These are phyloP conservation scores for Fagus crenata DNA, from an alignment of 306 rosid genomes.

Conservation along the genomic window DNA sequence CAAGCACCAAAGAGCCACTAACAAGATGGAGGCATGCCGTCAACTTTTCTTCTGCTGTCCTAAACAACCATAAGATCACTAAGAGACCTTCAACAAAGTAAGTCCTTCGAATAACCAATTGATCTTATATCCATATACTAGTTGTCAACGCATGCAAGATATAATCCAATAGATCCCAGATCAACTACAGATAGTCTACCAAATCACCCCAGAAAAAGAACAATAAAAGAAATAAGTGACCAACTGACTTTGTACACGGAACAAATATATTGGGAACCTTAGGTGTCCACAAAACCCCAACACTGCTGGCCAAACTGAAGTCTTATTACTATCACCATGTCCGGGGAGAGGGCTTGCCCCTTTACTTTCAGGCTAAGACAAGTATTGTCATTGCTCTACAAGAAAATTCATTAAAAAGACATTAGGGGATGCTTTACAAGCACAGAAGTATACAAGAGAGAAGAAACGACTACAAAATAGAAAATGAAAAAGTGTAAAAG, in stretches of 20 bases:
- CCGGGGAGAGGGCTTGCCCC: background rate
- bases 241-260: background rate
- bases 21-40: background rate
- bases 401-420: background rate
- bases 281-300: background rate
- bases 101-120: background rate
- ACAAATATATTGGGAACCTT: background rate
- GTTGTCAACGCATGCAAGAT: conserved; percentile 9
- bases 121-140: background rate
- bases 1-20: conserved; percentile 10
- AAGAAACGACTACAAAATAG: background rate
- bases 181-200: background rate
- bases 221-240: background rate
- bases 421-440: background rate
- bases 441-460: background rate
- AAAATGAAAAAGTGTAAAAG: background rate
- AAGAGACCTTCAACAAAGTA: background rate
- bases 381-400: background rate
- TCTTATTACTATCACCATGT: background rate
- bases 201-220: background rate
- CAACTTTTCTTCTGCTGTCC: conserved; percentile 1
- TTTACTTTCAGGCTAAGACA: background rate
- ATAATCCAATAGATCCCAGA: background rate
- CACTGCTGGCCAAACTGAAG: background rate
- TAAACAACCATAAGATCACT: conserved; percentile 7